These are phyloP conservation scores for Aureobasidium sp. DNA, from an alignment of 2,329 filamentous ascomycete genomes.

Conservation along the genomic window DNA sequence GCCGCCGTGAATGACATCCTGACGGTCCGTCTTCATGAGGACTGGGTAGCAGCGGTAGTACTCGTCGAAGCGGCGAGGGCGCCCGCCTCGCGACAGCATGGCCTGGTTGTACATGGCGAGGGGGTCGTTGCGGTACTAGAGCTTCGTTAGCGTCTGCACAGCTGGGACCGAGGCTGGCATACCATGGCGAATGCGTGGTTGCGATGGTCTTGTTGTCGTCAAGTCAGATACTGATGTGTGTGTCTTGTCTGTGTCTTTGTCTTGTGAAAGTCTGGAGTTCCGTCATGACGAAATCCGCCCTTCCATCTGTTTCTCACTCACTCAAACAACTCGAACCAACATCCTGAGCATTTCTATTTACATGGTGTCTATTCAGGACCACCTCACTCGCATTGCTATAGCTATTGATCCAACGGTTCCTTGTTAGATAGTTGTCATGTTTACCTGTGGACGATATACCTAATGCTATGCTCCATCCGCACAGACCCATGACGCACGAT, in stretches of 20 bases:
- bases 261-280: slow-evolving; percentile 4
- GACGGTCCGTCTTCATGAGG: slow-evolving; percentile 83
- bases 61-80: slow-evolving; percentile 81
- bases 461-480: background rate
- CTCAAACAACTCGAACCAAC: background rate
- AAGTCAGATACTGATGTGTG: background rate
- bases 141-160: background rate
- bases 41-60: slow-evolving; percentile 97
- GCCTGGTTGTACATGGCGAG: slow-evolving; percentile 46
- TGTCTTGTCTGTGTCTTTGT: background rate
- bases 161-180: background rate
- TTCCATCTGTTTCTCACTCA: background rate
- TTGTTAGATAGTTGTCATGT: background rate
- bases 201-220: background rate
- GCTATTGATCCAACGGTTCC: background rate
- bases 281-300: background rate
- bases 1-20: slow-evolving; percentile 87
- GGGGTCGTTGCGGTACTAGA: slow-evolving; percentile 41
- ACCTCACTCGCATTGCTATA: background rate
- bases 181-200: background rate
- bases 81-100: slow-evolving; percentile 43
- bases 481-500: slow-evolving; percentile 4
- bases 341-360: background rate
- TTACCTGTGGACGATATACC: background rate
- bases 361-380: background rate